Evolutionary conservation across 768 basidiomycete genomes (phyloP).

Genomic region (Lyophyllum decastes): DNA sequence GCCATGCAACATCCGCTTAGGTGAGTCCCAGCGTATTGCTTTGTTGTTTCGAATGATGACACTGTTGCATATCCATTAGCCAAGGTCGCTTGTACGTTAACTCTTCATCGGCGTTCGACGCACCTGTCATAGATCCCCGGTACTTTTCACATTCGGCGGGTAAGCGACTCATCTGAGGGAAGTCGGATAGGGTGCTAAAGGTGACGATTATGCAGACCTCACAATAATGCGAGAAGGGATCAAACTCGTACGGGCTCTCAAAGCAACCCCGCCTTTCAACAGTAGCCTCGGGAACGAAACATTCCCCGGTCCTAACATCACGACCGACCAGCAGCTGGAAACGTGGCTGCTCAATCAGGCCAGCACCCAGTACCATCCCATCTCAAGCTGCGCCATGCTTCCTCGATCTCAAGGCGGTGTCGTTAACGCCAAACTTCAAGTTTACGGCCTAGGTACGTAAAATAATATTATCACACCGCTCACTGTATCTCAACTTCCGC

Average conservation of each 20-base stretch:
- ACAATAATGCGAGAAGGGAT: conserved; percentile 56
- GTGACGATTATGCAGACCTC: conserved; percentile 33
- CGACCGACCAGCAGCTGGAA: conserved; percentile 58
- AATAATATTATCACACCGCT: not conserved
- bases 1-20: conserved; percentile 67
- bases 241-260: conserved; percentile 59
- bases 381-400: conserved; percentile 57
- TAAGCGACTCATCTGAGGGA: conserved; percentile 17
- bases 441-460: conserved; percentile 47
- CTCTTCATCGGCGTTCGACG: conserved; percentile 56
- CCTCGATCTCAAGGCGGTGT: conserved; percentile 55
- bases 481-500: not conserved
- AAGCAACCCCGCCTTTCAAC: conserved; percentile 50
- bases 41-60: conserved; percentile 1
- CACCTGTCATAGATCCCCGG: conserved; percentile 62
- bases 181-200: not conserved
- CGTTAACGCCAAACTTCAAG: conserved; percentile 53
- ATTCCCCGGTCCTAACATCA: conserved; percentile 47
- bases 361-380: conserved; percentile 64
- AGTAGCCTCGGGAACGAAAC: conserved; percentile 42
- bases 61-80: conserved; percentile 21
- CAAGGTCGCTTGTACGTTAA: conserved; percentile 64
- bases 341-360: conserved; percentile 44
- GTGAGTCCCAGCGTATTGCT: conserved; percentile 19
- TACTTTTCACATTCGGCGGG: conserved; percentile 60